Evolutionary conservation across 2,329 filamentous ascomycete genomes (phyloP), one percentile per base, ranked within the genome.

Genomic region (Colletotrichum viniferum): DNA sequence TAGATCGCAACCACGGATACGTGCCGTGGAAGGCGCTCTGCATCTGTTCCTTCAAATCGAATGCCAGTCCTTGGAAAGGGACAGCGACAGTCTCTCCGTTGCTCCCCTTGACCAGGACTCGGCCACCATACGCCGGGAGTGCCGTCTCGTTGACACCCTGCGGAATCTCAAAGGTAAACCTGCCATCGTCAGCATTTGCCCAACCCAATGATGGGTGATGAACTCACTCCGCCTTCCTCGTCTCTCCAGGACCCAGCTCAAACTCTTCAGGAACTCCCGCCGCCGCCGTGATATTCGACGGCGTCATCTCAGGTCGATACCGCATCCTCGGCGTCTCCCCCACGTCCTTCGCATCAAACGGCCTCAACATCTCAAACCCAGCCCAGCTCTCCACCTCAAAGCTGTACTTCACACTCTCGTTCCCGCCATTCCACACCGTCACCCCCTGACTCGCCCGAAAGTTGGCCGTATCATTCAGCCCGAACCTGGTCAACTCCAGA

Each of bases 401-500:
- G 5, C 9, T 28, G 30, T 74, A 77, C 56, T 14, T 67, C 10
- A 77, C 38, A 12, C 10, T 61, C 24, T 38, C 14, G 13, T 56
- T 61, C 2, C 73, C 76, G 2, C 26, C 18, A 9, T 77, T 77
- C 4, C 58, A 12, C 13, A 77, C 34, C 16, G 21, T 14, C 0
- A 74, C 36, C 2, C 18, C 38, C 64, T 80, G 79, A 6, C 63
- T 68, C 26, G 18, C 56, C 10, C 62, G 78, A 66, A 86, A 83
- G 77, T 86, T 78, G n/a, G 80, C 79, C 30, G 85, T 87, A 73
- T 87, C 86, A 72, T 87, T 87, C 77, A 87, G 83, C 18, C 81
- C 81, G 48, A 87, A 81, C 64, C 82, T 83, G 28, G 79, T 79
- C 4, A 82, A 80, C 21, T 81, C 80, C 30, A 87, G 77, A 28